Conservation (phyloP, 768 basidiomycete species). For the Imleria badia region DNA sequence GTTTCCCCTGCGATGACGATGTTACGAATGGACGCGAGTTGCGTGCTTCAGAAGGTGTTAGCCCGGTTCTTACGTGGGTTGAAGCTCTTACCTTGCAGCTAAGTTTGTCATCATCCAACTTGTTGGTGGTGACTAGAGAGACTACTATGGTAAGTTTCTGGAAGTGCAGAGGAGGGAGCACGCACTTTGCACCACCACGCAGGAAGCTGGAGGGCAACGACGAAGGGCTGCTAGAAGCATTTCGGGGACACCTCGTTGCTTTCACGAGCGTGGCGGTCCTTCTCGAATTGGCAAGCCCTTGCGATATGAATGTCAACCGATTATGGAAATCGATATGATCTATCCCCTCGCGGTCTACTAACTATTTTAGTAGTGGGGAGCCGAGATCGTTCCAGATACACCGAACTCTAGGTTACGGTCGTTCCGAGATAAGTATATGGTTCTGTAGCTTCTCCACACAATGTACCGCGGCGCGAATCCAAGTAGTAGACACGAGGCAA, state of each 20-base stretch:
- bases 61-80: neutral
- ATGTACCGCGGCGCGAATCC: neutral
- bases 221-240: conserved; percentile 10
- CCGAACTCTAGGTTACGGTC: neutral
- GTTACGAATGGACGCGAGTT: conserved; percentile 23
- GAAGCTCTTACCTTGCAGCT: conserved; percentile 2
- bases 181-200: conserved; percentile 4
- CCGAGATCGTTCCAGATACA: neutral
- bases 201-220: conserved; percentile 1
- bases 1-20: conserved; percentile 30
- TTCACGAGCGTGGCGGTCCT: conserved; percentile 14
- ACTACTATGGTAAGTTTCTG: neutral
- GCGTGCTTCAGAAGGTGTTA: conserved; percentile 8
- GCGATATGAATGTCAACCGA: conserved; percentile 3
- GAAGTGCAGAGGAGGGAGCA: neutral
- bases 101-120: conserved; percentile 7
- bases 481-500: neutral
- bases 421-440: neutral
- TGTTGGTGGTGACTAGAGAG: neutral
- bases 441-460: neutral
- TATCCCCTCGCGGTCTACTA: conserved; percentile 6
- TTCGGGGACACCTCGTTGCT: conserved; percentile 21
- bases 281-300: conserved; percentile 24
- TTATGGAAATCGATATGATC: conserved; percentile 20
- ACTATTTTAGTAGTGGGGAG: neutral